Evolutionary conservation across 192 early-diverging fungal species (phyloP), one percentile per base, ranked within the genome.

Genomic region (Backusella luteola): DNA sequence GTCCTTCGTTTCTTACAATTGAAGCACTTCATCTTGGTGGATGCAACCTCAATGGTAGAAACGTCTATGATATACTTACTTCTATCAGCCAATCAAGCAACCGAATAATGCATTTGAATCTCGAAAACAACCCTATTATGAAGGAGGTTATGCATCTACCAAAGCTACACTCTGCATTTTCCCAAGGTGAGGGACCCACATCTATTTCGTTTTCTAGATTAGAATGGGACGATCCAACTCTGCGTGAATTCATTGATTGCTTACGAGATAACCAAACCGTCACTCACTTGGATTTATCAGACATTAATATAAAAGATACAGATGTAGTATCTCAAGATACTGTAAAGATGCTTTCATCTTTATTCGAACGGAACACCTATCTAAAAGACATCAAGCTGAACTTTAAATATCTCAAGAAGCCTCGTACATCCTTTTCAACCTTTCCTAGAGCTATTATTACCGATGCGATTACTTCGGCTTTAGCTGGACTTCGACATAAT

Each of bases 181-280:
- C 81, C 71, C 80, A 78, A 21, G 76, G 79, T 14, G 81, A 81
- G 41, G 84, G 83, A 1, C 77, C 86, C 3, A 59, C 42, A 1
- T 85, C 84, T 2, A 19, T 87, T 38, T 79, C 83, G 14, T 73
- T 87, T n/a, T 73, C 81, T 5, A 74, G 76, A 35, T 80, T 80
- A 34, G 83, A 85, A 35, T 87, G 86, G 86, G 85, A 85, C 34
- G 86, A 87, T 44, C 73, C 76, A 26, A 76, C 84, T 9, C 36
- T 87, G 34, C 80, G 85, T 35, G 84, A 87, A 41, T 74, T 87
- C 11, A 79, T 87, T 73, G 72, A 84, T 52, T 73, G 73, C 49
- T 35, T 87, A 52, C 80, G 83, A 9, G 77, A 84, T 26, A 87
- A 87, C 66, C 77, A 42, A 17, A 81, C 75, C 0, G n/a, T 87